Percentiles rank a stretch among this genome's conserved stretches.
Conservation (phyloP, 176 grass and related monocot species). For the Pontederia crassipes region DNA sequence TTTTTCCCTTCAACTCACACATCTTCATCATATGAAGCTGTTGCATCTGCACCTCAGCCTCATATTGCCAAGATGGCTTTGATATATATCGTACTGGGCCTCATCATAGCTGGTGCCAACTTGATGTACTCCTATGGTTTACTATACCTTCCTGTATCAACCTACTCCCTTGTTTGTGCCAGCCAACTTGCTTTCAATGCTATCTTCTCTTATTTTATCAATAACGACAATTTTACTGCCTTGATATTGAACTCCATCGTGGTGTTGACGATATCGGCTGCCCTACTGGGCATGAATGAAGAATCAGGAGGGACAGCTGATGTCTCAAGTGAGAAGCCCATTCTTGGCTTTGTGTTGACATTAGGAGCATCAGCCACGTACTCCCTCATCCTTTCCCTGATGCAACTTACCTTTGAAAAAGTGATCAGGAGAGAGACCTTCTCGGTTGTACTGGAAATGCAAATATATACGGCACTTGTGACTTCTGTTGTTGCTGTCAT, state of each 20-base stretch:
- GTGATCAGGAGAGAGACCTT: slow-evolving; percentile 65
- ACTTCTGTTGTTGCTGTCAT: slow-evolving; percentile 44
- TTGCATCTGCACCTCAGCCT: neutral
- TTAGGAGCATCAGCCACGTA: slow-evolving; percentile 39
- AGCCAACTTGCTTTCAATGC: slow-evolving; percentile 78
- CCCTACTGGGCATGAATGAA: slow-evolving; percentile 45
- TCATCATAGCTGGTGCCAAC: slow-evolving; percentile 46
- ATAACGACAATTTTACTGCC: slow-evolving; percentile 59
- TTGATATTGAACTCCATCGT: slow-evolving; percentile 68
- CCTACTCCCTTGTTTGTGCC: slow-evolving; percentile 64
- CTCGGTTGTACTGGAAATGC: slow-evolving; percentile 29
- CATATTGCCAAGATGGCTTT: slow-evolving; percentile 21
- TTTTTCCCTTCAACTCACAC: slow-evolving; percentile 17
- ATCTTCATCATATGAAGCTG: neutral
- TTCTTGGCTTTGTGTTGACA: slow-evolving; percentile 48
- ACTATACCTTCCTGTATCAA: slow-evolving; percentile 76
- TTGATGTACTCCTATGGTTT: slow-evolving; percentile 83
- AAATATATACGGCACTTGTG: slow-evolving; percentile 45
- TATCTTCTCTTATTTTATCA: slow-evolving; percentile 61
- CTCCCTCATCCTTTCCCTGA: slow-evolving; percentile 71
- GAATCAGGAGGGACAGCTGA: slow-evolving; percentile 24
- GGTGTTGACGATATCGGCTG: slow-evolving; percentile 63
- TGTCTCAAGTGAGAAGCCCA: slow-evolving; percentile 38
- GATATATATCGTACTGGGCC: slow-evolving; percentile 38
- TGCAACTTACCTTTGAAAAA: slow-evolving; percentile 67